A percentile compares a stretch with the other conserved stretches of the same genome.
Conservation (phyloP, 2,329 filamentous ascomycete species). For the Lecanicillium sp. region DNA sequence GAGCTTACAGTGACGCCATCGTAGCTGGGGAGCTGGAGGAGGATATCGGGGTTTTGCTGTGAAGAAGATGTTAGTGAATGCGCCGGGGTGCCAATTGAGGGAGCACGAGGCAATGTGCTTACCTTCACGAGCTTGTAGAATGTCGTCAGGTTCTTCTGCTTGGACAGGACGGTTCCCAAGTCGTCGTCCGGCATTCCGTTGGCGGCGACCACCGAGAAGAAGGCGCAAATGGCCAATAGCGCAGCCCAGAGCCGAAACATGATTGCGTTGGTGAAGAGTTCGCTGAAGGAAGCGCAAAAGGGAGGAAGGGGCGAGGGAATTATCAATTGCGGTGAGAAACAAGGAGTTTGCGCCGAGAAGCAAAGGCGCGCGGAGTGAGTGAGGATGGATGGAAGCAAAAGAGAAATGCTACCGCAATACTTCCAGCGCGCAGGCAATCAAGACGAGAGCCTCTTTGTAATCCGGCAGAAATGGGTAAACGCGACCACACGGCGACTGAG, state of each 20-base stretch:
- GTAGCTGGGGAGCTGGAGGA: conserved; percentile 38
- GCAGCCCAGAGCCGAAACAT: background rate
- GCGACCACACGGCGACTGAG: no score
- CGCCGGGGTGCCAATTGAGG: background rate
- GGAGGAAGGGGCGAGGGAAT: no score
- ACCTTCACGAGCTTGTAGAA: conserved; percentile 40
- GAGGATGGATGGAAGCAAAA: no score
- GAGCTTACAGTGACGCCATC: conserved; percentile 38
- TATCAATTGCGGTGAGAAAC: no score
- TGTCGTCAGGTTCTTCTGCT: conserved; percentile 36
- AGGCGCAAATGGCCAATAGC: conserved; percentile 12
- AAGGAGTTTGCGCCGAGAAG: no score
- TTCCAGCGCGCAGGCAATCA: no score
- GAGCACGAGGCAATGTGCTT: conserved; percentile 5
- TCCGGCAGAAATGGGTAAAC: no score
- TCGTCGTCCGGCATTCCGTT: conserved; percentile 25
- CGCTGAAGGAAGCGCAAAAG: no score
- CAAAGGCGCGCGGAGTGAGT: no score
- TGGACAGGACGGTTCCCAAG: conserved; percentile 33
- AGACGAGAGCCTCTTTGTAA: no score
- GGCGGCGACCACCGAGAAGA: conserved; percentile 19
- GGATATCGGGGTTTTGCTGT: conserved; percentile 43
- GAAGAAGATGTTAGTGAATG: conserved; percentile 30
- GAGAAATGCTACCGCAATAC: no score
- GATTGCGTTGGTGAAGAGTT: background rate